phyloP scores from a whole-genome alignment of 495 filamentous ascomycete genomes.

The Lophiotrema nucula region DNA sequence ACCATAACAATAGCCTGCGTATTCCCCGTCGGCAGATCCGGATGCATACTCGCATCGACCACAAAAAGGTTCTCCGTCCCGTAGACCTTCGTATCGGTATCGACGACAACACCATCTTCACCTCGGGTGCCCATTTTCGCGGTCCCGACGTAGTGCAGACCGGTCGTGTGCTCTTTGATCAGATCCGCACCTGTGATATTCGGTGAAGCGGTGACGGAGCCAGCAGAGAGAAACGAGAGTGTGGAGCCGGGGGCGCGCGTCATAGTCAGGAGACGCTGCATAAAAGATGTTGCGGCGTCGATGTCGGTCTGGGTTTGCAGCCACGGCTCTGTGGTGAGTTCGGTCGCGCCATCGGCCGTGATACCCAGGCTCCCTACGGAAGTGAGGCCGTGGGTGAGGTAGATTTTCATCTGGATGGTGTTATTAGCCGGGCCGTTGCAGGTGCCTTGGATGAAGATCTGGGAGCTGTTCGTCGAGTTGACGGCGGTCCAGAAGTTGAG shows the following conservation, averaged over 20 bases:
- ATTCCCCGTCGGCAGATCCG: constrained; percentile 48
- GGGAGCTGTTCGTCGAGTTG: constrained; percentile 6
- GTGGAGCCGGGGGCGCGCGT: constrained; percentile 18
- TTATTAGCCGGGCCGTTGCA: constrained; percentile 26
- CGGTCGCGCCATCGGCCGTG: constrained; percentile 33
- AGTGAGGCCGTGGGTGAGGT: constrained; percentile 48
- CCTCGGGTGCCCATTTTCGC: constrained; percentile 20
- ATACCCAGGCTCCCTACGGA: constrained; percentile 40
- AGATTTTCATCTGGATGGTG: constrained; percentile 34
- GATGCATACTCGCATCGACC: constrained; percentile 44
- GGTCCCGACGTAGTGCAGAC: constrained; percentile 14
- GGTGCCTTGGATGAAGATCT: constrained; percentile 18
- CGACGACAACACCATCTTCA: constrained; percentile 14
- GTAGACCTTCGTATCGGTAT: constrained; percentile 25
- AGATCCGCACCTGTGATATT: constrained; percentile 19
- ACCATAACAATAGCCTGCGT: constrained; percentile 48
- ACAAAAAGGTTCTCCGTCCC: constrained; percentile 27
- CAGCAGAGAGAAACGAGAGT: constrained; percentile 14
- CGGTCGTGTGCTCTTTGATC: constrained; percentile 8
- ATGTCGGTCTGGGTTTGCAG: constrained; percentile 30
- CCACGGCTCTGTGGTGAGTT: constrained; percentile 35
- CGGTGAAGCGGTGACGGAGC: not conserved
- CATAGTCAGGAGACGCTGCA: constrained; percentile 25
- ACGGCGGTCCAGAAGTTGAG: constrained; percentile 25
- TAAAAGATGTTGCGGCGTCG: constrained; percentile 19